phyloP scores from a whole-genome alignment of 2,329 filamentous ascomycete genomes.

The Beauveria scarabaeidicola region DNA sequence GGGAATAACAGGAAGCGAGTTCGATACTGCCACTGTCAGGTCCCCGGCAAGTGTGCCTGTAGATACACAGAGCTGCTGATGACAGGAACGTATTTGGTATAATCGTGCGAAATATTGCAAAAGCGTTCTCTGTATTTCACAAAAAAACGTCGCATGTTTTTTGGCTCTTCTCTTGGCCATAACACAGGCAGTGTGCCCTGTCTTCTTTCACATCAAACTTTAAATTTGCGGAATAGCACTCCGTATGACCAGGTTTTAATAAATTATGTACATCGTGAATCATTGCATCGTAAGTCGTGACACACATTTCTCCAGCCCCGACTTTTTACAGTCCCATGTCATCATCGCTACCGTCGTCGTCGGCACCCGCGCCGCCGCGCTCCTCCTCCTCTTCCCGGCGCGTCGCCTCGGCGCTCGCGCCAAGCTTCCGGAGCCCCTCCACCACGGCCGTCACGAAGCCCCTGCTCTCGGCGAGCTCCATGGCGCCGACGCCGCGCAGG shows the following conservation, averaged over 20 bases:
- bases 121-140: no score
- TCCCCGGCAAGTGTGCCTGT: no score
- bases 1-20: no score
- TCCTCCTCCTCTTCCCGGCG: conserved; percentile 69
- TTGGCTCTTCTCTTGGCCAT: no score
- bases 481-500: conserved; percentile 70
- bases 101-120: no score
- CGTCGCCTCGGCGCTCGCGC: conserved; percentile 68
- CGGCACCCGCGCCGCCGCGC: conserved; percentile 47
- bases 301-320: no score
- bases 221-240: not conserved
- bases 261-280: not conserved
- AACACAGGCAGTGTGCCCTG: no score
- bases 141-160: no score
- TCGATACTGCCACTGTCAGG: no score
- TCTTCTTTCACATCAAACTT: no score
- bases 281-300: not conserved
- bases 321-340: conserved; percentile 36
- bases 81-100: no score
- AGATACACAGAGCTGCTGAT: no score
- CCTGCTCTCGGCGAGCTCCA: conserved; percentile 85
- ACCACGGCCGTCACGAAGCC: conserved; percentile 79
- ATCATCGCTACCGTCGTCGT: conserved; percentile 51
- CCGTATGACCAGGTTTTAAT: not conserved
- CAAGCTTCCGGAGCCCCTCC: conserved; percentile 78